Percentiles rank a stretch among this genome's conserved stretches.
phyloP scores from a whole-genome alignment of 2,329 filamentous ascomycete genomes.

The Arthroderma uncinatum region DNA sequence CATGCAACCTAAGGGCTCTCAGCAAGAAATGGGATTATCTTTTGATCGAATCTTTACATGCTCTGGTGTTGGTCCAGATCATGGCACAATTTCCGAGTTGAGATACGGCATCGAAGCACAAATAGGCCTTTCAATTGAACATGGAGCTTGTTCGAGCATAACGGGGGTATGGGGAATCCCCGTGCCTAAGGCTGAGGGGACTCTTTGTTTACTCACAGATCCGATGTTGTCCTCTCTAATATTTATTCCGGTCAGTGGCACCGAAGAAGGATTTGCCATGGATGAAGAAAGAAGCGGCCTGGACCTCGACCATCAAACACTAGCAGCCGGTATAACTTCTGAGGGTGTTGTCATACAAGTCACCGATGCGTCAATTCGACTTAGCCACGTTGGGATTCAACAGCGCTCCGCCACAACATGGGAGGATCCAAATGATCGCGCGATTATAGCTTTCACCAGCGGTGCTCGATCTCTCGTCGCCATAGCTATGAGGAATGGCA shows the following conservation, averaged over 20 bases:
- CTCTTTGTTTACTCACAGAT: constrained; percentile 34
- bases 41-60: constrained; percentile 56
- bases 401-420: constrained; percentile 19
- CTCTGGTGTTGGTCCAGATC: constrained; percentile 48
- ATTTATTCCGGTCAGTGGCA: constrained; percentile 27
- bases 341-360: constrained; percentile 33
- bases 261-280: constrained; percentile 30
- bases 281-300: constrained; percentile 32
- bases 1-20: not conserved
- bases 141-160: constrained; percentile 32
- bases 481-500: constrained; percentile 20
- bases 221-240: constrained; percentile 32
- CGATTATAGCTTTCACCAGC: constrained; percentile 25
- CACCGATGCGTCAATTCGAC: constrained; percentile 28
- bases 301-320: constrained; percentile 33
- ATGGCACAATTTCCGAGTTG: constrained; percentile 56
- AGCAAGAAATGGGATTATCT: constrained; percentile 17
- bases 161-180: constrained; percentile 36
- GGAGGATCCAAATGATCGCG: constrained; percentile 15
- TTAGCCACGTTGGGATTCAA: constrained; percentile 21
- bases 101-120: constrained; percentile 59
- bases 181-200: constrained; percentile 22
- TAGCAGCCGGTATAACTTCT: constrained; percentile 33
- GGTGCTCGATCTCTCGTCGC: constrained; percentile 21
- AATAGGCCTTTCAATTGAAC: constrained; percentile 40